Evolutionary conservation across 176 grass and related monocot genomes (phyloP), one percentile per base, ranked within the genome.

Genomic region (Dactylis glomerata): DNA sequence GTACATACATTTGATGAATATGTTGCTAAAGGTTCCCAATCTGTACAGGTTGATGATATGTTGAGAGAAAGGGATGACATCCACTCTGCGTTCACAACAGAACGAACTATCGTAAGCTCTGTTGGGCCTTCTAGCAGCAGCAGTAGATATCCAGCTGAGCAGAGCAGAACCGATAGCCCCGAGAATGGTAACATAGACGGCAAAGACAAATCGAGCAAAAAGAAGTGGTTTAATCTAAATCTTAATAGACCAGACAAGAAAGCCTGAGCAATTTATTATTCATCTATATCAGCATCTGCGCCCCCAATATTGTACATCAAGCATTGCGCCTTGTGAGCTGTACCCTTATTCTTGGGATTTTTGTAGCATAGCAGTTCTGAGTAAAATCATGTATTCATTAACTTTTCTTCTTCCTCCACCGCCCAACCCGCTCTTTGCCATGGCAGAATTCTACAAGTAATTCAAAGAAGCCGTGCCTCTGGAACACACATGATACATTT

Each of bases 181-280:
- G 90, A 94, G 84, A 91, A 94, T 54, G 88, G 76, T 82, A 92
- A 69, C 22, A 22, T 88, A 49, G 96, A 98, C 56, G 88, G 90
- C 68, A 93, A 54, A 91, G 95, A 98, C 72, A 90, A 88, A 90
- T 93, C 93, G 77, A 72, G 67, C 67, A 98, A 94, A 87, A 98
- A 95, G 86, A 98, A 91, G 80, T 98, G 96, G 96, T 98, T 98
- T 83, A 91, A 90, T 86, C 85, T 98, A 69, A 95, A 93, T 61
- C 91, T 95, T 71, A 95, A 92, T 83, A 90, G 91, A 68, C 91
- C 92, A 17, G 92, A 94, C 62, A 94, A 84, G 83, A 90, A 83
- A 80, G 68, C 54, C 27, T 94, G 85, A 95, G 50, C 22, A 79
- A 26, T 41, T 64, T 78, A 15, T 73, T 56, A 75, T 77, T 63